These are phyloP conservation scores for Trifolium subterraneum DNA, from an alignment of 306 rosid genomes.

Conservation along the genomic window DNA sequence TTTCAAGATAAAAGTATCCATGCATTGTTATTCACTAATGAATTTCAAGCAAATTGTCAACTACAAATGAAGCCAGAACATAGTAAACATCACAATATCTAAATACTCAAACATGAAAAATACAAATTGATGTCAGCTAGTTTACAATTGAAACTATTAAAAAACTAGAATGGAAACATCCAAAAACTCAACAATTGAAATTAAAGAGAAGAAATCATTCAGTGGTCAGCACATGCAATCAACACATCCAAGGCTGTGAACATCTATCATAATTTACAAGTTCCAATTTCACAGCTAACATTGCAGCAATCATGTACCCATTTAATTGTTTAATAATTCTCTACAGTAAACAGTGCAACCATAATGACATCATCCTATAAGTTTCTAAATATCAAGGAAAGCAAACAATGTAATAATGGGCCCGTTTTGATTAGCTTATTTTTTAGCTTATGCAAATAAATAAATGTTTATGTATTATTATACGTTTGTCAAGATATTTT, in stretches of 20 bases:
- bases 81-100: slow-evolving; percentile 17
- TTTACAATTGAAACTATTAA: not conserved
- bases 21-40: slow-evolving; percentile 25
- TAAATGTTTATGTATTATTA: too few species aligned
- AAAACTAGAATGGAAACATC: not conserved
- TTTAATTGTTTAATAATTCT: slow-evolving; percentile 8
- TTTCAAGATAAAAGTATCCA: slow-evolving; percentile 32
- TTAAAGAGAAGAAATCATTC: slow-evolving; percentile 5
- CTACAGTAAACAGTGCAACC: not conserved
- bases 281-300: not conserved
- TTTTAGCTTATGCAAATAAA: too few species aligned
- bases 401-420: not conserved
- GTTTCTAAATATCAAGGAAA: not conserved
- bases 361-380: not conserved
- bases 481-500: too few species aligned
- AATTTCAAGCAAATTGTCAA: slow-evolving; percentile 26
- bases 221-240: not conserved
- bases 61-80: not conserved
- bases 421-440: too few species aligned
- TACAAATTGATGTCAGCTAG: not conserved
- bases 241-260: slow-evolving; percentile 8
- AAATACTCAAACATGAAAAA: slow-evolving; percentile 5
- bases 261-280: not conserved
- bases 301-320: not conserved
- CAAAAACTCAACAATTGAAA: not conserved